phyloP scores from a whole-genome alignment of 1,139 yeast species.

The Hanseniaspora sp. region DNA sequence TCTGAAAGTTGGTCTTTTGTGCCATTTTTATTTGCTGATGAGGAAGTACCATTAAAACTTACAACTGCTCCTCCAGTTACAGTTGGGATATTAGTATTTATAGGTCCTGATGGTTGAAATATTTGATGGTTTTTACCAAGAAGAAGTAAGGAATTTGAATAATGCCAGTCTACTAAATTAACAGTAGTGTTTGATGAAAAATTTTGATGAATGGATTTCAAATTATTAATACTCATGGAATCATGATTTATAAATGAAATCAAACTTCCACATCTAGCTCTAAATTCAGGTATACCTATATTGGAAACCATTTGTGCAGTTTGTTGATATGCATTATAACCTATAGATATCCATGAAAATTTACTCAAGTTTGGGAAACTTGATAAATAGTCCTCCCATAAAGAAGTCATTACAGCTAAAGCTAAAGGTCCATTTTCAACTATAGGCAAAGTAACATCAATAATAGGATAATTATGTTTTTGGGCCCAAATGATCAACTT shows the following conservation, averaged over 20 bases:
- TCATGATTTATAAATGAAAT: slow-evolving; percentile 13
- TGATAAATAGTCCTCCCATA: slow-evolving; percentile 86
- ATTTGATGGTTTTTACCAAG: slow-evolving; percentile 45
- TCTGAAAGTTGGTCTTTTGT: background rate
- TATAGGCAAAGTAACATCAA: slow-evolving; percentile 74
- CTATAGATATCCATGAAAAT: slow-evolving; percentile 74
- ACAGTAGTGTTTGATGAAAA: slow-evolving; percentile 8
- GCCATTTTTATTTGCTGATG: background rate
- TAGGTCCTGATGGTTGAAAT: slow-evolving; percentile 5
- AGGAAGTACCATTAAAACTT: background rate
- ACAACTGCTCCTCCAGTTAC: background rate
- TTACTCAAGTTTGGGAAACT: slow-evolving; percentile 58
- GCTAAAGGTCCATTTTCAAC: slow-evolving; percentile 52
- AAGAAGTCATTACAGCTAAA: slow-evolving; percentile 63
- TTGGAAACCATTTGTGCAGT: slow-evolving; percentile 28
- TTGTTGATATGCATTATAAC: slow-evolving; percentile 46
- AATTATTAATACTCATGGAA: slow-evolving; percentile 2
- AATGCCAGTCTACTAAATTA: slow-evolving; percentile 67
- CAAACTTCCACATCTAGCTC: slow-evolving; percentile 9
- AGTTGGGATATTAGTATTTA: background rate
- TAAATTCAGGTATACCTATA: slow-evolving; percentile 12
- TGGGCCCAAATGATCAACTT: slow-evolving; percentile 50
- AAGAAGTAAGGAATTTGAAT: slow-evolving; percentile 72
- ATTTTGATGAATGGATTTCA: slow-evolving; percentile 14
- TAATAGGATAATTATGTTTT: slow-evolving; percentile 55